Conservation (phyloP, 202 grass and related monocot species). For the Carex arenaria region DNA sequence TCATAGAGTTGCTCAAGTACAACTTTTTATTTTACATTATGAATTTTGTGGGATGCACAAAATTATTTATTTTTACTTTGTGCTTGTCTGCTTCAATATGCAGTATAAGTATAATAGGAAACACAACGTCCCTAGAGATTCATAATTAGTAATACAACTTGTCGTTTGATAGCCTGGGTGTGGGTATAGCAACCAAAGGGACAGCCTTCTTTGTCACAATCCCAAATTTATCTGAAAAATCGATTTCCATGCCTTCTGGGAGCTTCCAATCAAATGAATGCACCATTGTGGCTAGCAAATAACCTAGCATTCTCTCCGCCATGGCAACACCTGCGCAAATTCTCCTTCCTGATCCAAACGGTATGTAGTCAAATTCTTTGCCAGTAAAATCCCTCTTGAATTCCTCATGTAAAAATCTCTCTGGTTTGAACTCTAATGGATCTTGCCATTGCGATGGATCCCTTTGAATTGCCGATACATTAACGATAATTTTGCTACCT, state of each 20-base stretch:
- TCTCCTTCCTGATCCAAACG: slow-evolving; percentile 31
- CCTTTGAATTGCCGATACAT: too few species aligned
- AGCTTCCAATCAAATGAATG: slow-evolving; percentile 37
- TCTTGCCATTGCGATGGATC: too few species aligned
- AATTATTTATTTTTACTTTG: neutral
- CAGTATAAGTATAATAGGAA: neutral
- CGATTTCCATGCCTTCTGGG: neutral
- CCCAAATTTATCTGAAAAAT: slow-evolving; percentile 28
- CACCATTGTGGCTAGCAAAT: slow-evolving; percentile 21
- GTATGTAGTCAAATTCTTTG: slow-evolving; percentile 28
- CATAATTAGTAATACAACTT: slow-evolving; percentile 17
- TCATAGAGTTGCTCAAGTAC: neutral
- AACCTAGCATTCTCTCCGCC: slow-evolving; percentile 13
- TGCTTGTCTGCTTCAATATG: neutral
- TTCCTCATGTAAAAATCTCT: neutral
- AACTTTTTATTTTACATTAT: neutral
- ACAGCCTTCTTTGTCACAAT: slow-evolving; percentile 21
- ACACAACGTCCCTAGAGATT: neutral
- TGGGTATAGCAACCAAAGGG: neutral
- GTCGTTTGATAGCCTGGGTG: slow-evolving; percentile 8
- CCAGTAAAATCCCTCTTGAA: slow-evolving; percentile 17
- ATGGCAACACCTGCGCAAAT: slow-evolving; percentile 23
- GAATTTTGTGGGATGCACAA: neutral
- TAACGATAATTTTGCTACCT: too few species aligned
- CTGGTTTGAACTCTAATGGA: too few species aligned